These are phyloP conservation scores for Colletotrichum tabaci DNA, from an alignment of 2,329 filamentous ascomycete genomes.

Conservation along the genomic window DNA sequence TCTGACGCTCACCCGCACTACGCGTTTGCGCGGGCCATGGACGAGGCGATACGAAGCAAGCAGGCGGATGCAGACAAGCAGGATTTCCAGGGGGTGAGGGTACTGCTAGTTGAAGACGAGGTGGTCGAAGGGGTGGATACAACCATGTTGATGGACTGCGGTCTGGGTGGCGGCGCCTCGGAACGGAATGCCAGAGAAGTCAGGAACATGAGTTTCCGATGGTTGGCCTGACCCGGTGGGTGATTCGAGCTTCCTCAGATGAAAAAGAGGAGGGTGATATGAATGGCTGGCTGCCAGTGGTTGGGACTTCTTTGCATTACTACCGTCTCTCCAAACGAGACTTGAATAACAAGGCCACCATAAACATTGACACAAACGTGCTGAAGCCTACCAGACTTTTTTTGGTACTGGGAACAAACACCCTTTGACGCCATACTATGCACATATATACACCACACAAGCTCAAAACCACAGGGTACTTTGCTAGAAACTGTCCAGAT, in stretches of 20 bases:
- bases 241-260: too few relatives aligned
- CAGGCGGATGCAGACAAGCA: slow-evolving; percentile 44
- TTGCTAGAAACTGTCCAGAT: slow-evolving; percentile 52
- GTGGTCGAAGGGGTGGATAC: slow-evolving; percentile 26
- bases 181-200: slow-evolving; percentile 1
- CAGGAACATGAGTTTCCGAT: slow-evolving; percentile 13
- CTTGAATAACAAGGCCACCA: slow-evolving; percentile 30
- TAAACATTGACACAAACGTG: slow-evolving; percentile 37
- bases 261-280: background rate
- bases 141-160: slow-evolving; percentile 36
- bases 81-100: slow-evolving; percentile 47
- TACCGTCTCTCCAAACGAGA: slow-evolving; percentile 33
- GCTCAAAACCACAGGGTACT: slow-evolving; percentile 35
- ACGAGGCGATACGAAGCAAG: slow-evolving; percentile 50
- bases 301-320: slow-evolving; percentile 37
- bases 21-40: slow-evolving; percentile 50
- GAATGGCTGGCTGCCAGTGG: background rate
- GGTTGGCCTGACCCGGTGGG: slow-evolving; percentile 2
- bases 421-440: slow-evolving; percentile 42
- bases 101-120: slow-evolving; percentile 48
- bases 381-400: slow-evolving; percentile 36
- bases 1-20: slow-evolving; percentile 48
- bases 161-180: background rate
- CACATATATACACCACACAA: slow-evolving; percentile 38
- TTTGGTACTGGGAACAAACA: slow-evolving; percentile 41